Evolutionary conservation across 1,139 yeast species (phyloP), one percentile per base, ranked within the genome.

Genomic region (Hemisphaericaspora subhashii): DNA sequence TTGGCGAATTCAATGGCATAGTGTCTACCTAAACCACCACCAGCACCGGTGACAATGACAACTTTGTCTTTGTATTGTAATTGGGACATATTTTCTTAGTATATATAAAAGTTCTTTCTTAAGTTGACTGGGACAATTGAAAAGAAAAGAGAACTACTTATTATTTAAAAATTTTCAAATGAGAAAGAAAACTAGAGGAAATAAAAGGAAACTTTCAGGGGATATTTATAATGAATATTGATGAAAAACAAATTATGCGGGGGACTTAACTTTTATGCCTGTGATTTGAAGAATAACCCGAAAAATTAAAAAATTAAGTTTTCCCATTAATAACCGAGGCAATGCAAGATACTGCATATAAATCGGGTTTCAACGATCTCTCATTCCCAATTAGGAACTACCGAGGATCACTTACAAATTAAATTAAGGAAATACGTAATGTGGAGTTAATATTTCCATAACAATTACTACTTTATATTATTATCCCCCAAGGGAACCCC

Each of bases 21-120:
- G 39, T 82, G 82, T 58, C 77, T 85, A 30, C 98, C 98, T 38
- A 92, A 77, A 29, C 98, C 98, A 53, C 97, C 98, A 49, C 98
- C 98, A 37, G 97, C 95, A 34, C 98, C 98, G 42, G 98, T 92
- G 61, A 92, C 82, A 47, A 89, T 79, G 25, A 88, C 97, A 37
- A 89, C 97, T 60, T 85, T 82, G 56, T 81, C 88, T 54, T 86
- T 84, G 56, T 82, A 87, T 14, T 71, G 63, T 51, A 69, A 56
- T 55, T 62, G 55, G 34, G 69, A 61, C 73, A 66, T 66, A 25
- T 21, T 25, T 26, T 28, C 4, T 16, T 16, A 16, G 8, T 28
- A 17, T n/a, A n/a, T n/a, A n/a, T n/a, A 28, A 16, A 23, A 23
- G 25, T 23, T 23, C 13, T 28, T 15, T 3, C 5, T 15, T 16